Conservation (phyloP, 2,329 filamentous ascomycete genomes). For the Lachnellula cervina region DNA sequence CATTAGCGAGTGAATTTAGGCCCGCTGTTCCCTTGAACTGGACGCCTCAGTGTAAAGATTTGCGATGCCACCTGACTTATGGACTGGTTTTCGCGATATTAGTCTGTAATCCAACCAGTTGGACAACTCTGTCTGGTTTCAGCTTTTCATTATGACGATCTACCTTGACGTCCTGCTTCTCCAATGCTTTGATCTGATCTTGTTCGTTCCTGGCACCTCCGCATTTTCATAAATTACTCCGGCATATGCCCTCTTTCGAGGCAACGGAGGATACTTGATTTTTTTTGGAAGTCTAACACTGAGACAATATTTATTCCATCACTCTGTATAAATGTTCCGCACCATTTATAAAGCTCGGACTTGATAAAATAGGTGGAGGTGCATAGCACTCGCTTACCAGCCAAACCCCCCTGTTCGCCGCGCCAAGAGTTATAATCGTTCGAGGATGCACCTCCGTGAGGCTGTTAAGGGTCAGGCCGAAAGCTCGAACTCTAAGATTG, state of each 20-base stretch:
- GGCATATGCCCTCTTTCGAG: constrained; percentile 17
- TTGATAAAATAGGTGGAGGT: no score
- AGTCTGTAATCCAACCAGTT: constrained; percentile 10
- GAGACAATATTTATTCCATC: no score
- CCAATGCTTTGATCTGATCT: constrained; percentile 23
- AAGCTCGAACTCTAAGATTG: no score
- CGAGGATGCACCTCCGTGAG: no score
- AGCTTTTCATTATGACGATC: constrained; percentile 12
- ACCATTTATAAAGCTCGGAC: no score
- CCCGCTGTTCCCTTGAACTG: constrained; percentile 21
- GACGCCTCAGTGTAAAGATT: constrained; percentile 3
- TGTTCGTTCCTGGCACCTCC: constrained; percentile 20
- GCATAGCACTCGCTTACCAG: no score
- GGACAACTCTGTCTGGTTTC: constrained; percentile 11
- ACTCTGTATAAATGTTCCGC: no score
- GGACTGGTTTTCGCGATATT: constrained; percentile 3
- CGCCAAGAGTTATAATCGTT: no score
- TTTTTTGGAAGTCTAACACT: no score
- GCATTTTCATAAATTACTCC: constrained; percentile 16
- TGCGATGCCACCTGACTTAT: constrained; percentile 12
- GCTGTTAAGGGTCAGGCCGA: no score
- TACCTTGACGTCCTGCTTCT: constrained; percentile 13
- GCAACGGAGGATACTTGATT: neutral
- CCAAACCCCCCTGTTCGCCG: no score
- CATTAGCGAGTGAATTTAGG: constrained; percentile 19